phyloP scores from a whole-genome alignment of 2,329 filamentous ascomycete genomes.

The Penicillium sp. region DNA sequence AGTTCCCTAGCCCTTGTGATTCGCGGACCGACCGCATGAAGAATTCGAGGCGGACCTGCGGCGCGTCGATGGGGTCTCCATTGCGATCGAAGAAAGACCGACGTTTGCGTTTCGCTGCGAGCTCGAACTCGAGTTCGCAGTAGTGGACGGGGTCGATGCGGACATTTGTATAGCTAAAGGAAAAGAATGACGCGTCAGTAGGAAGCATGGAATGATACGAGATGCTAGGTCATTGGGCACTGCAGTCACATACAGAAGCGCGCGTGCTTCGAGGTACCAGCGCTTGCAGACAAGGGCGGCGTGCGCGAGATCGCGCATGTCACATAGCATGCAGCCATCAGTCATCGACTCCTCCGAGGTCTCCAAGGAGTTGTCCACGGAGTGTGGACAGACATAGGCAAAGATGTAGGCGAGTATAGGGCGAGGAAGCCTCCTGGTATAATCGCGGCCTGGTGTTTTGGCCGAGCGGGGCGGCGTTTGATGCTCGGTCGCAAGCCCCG shows the following conservation, averaged over 20 bases:
- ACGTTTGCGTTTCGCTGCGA: slow-evolving; percentile 77
- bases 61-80: slow-evolving; percentile 77
- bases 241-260: slow-evolving; percentile 61
- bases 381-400: slow-evolving; percentile 79
- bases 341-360: slow-evolving; percentile 78
- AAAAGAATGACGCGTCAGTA: slow-evolving; percentile 12
- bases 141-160: slow-evolving; percentile 95
- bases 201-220: neutral
- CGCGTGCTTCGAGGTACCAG: slow-evolving; percentile 66
- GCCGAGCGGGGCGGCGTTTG: slow-evolving; percentile 24
- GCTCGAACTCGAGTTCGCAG: slow-evolving; percentile 80
- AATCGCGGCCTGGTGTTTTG: slow-evolving; percentile 29
- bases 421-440: slow-evolving; percentile 61
- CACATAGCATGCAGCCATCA: slow-evolving; percentile 89
- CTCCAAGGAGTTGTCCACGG: slow-evolving; percentile 74
- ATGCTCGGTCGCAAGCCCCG: slow-evolving; percentile 27
- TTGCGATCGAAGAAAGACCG: slow-evolving; percentile 73
- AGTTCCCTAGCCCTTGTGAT: slow-evolving; percentile 67
- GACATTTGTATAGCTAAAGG: slow-evolving; percentile 77
- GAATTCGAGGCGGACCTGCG: slow-evolving; percentile 72
- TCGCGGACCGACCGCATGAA: slow-evolving; percentile 82
- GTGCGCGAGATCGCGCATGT: slow-evolving; percentile 82
- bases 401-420: slow-evolving; percentile 78
- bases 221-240: neutral
- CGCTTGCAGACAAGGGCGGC: slow-evolving; percentile 72